Conservation (phyloP, 371 early-diverging fungal species). For the Umbelopsis sp. region DNA sequence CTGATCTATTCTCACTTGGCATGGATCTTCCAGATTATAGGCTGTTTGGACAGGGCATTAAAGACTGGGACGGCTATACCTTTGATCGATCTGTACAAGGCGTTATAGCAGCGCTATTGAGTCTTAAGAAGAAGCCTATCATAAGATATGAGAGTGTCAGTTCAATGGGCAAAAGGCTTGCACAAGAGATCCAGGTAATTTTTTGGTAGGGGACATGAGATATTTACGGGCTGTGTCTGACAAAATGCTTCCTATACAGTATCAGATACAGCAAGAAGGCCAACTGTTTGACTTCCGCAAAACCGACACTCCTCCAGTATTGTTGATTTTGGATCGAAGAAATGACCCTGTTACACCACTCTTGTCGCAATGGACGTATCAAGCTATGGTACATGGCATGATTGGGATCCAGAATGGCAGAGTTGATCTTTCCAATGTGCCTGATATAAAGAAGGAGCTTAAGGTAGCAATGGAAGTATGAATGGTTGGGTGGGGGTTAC, state of each 20-base stretch:
- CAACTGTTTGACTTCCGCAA: slow-evolving; percentile 82
- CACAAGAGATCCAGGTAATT: slow-evolving; percentile 75
- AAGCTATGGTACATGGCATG: slow-evolving; percentile 98
- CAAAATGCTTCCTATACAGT: slow-evolving; percentile 39
- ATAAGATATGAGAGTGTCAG: slow-evolving; percentile 88
- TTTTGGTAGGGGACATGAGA: background rate
- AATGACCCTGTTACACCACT: slow-evolving; percentile 98
- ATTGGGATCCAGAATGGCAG: slow-evolving; percentile 94
- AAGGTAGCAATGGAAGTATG: slow-evolving; percentile 50
- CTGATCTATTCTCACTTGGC: slow-evolving; percentile 83
- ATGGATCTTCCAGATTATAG: slow-evolving; percentile 60
- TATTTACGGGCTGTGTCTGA: background rate
- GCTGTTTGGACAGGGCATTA: slow-evolving; percentile 70
- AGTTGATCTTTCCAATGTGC: slow-evolving; percentile 85
- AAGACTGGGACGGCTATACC: slow-evolving; percentile 76
- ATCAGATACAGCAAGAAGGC: slow-evolving; percentile 79
- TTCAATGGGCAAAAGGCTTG: slow-evolving; percentile 80
- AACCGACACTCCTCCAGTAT: slow-evolving; percentile 82
- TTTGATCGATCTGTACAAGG: slow-evolving; percentile 82
- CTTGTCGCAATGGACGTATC: slow-evolving; percentile 98
- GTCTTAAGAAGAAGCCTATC: slow-evolving; percentile 88
- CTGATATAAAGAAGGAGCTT: slow-evolving; percentile 81
- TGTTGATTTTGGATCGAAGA: slow-evolving; percentile 93
- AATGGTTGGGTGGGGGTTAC: background rate
- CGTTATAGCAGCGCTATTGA: slow-evolving; percentile 73